A percentile compares a stretch with the other conserved stretches of the same genome.
Conservation (phyloP, 2,329 filamentous ascomycete species). For the Fusarium gaditjirri region DNA sequence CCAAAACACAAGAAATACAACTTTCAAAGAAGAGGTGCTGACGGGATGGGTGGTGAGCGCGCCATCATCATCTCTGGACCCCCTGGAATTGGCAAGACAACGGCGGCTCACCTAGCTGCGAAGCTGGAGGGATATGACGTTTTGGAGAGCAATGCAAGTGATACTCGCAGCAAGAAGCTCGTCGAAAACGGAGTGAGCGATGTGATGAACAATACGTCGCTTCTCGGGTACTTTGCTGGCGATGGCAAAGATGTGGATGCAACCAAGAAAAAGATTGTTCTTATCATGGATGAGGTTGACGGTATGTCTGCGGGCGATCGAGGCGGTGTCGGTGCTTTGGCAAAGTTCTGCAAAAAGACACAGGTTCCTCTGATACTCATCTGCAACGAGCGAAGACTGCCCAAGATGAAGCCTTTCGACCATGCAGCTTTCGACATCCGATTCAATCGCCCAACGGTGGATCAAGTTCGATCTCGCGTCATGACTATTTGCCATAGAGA, state of each 20-base stretch:
- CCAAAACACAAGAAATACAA: constrained; percentile 79
- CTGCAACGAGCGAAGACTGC: constrained; percentile 91
- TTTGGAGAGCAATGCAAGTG: constrained; percentile 94
- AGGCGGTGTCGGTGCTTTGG: constrained; percentile 92
- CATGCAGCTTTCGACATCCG: constrained; percentile 83
- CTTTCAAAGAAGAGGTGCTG: constrained; percentile 84
- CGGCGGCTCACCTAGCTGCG: constrained; percentile 92
- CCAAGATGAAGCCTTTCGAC: constrained; percentile 99
- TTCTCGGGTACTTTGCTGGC: constrained; percentile 89
- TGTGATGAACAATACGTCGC: constrained; percentile 91
- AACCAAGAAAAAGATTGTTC: constrained; percentile 89
- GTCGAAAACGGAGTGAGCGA: constrained; percentile 90
- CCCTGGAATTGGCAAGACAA: constrained; percentile 97
- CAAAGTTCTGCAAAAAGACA: constrained; percentile 94
- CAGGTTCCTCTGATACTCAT: constrained; percentile 96
- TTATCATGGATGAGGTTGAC: constrained; percentile 99
- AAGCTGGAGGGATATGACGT: constrained; percentile 94
- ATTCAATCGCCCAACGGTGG: constrained; percentile 89
- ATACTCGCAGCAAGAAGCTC: constrained; percentile 94
- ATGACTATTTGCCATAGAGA: constrained; percentile 96
- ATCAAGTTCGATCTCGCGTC: constrained; percentile 90
- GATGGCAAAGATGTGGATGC: constrained; percentile 83
- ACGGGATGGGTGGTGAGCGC: constrained; percentile 84
- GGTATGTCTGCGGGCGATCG: constrained; percentile 98
- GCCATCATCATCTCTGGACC: constrained; percentile 97